Conservation (phyloP, 2,329 filamentous ascomycete genomes). For the Ophiostoma tasmaniense region DNA sequence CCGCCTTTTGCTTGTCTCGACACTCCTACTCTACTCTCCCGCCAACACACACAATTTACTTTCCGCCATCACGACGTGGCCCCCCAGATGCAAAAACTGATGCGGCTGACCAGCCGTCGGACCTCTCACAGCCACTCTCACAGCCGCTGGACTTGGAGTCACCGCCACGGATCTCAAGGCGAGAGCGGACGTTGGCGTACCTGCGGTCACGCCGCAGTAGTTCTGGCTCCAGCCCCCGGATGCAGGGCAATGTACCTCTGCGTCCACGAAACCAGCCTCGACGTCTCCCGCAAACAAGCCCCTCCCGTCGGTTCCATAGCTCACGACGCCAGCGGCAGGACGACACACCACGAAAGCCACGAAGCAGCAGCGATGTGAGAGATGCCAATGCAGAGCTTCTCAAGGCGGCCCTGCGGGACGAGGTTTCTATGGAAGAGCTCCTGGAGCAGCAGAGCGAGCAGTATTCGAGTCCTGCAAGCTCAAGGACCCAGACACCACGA, state of each 20-base stretch:
- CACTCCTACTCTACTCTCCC: not conserved
- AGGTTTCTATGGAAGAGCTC: not conserved
- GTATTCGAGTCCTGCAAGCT: not conserved
- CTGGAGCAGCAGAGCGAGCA: not conserved
- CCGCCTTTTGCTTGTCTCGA: not conserved
- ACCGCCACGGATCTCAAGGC: not conserved
- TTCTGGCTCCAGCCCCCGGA: too few species aligned
- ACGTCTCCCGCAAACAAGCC: not conserved
- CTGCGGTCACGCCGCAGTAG: constrained; percentile 1
- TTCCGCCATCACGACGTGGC: not conserved
- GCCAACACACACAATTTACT: not conserved
- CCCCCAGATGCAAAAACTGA: not conserved
- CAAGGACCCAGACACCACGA: not conserved
- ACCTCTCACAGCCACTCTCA: not conserved
- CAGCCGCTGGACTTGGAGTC: not conserved
- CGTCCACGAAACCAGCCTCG: not conserved
- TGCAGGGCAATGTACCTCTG: not conserved
- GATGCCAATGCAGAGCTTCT: not conserved
- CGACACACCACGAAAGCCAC: not conserved
- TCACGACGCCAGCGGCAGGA: not conserved
- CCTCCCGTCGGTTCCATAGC: not conserved
- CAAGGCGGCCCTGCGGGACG: not conserved
- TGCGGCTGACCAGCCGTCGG: not conserved
- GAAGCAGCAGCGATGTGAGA: not conserved
- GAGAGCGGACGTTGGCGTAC: not conserved